Conservation (phyloP, 352 stramenopile species). For the Pythium sukuiense region DNA sequence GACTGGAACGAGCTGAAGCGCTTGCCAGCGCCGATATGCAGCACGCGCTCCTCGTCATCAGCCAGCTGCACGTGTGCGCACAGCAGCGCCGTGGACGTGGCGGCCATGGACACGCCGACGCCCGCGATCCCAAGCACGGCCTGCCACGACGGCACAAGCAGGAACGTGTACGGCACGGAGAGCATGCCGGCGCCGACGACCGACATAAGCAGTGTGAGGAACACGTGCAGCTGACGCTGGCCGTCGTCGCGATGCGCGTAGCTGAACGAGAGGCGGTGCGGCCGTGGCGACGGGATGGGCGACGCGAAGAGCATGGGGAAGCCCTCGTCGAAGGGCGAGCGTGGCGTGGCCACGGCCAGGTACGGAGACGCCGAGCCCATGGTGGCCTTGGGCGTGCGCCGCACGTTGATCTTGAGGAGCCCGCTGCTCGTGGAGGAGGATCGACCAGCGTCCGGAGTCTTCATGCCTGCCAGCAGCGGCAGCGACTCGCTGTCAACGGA, state of each 20-base stretch:
- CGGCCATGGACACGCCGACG: slow-evolving; percentile 55
- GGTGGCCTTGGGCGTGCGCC: slow-evolving; percentile 4
- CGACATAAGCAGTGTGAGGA: slow-evolving; percentile 78
- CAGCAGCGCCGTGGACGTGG: slow-evolving; percentile 59
- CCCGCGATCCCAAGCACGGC: slow-evolving; percentile 43
- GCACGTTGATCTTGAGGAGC: slow-evolving; percentile 25
- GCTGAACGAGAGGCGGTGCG: slow-evolving; percentile 54
- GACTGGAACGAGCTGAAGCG: slow-evolving; percentile 65
- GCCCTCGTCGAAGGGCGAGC: slow-evolving; percentile 70
- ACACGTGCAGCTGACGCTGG: slow-evolving; percentile 59
- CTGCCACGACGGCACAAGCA: slow-evolving; percentile 43
- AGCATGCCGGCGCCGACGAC: slow-evolving; percentile 74
- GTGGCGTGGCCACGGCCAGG: slow-evolving; percentile 22
- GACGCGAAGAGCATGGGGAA: slow-evolving; percentile 69
- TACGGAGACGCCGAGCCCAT: slow-evolving; percentile 8
- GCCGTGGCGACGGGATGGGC: slow-evolving; percentile 49
- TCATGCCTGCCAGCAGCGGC: slow-evolving; percentile 19
- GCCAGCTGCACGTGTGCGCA: slow-evolving; percentile 57
- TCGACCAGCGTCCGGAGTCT: not conserved
- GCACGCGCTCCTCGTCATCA: slow-evolving; percentile 38
- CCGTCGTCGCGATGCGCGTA: slow-evolving; percentile 33
- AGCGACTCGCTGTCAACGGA: slow-evolving; percentile 17
- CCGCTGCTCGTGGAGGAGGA: slow-evolving; percentile 10
- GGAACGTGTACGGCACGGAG: slow-evolving; percentile 70
- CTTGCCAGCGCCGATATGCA: slow-evolving; percentile 49